Evolutionary conservation across 768 basidiomycete species (phyloP).

Genomic region (Lepiota brunneoincarnata): DNA sequence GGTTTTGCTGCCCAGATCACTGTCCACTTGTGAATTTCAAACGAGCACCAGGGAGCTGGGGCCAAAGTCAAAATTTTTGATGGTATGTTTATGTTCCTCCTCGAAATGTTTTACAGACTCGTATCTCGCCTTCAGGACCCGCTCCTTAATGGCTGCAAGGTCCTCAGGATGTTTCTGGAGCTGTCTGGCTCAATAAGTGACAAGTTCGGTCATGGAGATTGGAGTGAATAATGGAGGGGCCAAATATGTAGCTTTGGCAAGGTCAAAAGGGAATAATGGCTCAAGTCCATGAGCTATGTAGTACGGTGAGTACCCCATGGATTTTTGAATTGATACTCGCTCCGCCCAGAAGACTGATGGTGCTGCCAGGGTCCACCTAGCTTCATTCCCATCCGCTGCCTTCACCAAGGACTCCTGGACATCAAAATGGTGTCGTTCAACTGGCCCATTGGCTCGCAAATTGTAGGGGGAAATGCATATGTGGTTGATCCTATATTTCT

Average conservation of each 20-base stretch:
- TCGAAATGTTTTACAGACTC: too few relatives aligned
- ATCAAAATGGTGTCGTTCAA: slow-evolving; percentile 28
- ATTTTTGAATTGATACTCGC: slow-evolving; percentile 24
- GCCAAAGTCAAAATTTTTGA: too few relatives aligned
- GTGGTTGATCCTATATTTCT: slow-evolving; percentile 28
- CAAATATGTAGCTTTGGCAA: slow-evolving; percentile 19
- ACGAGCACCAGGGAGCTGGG: too few relatives aligned
- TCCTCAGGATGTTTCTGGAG: too few relatives aligned
- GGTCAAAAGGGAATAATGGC: slow-evolving; percentile 30
- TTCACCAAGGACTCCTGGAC: slow-evolving; percentile 29
- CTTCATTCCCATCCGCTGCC: slow-evolving; percentile 24
- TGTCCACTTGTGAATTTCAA: too few relatives aligned
- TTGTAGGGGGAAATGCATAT: slow-evolving; percentile 41
- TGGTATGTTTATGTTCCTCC: too few relatives aligned
- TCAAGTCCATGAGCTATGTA: slow-evolving; percentile 30
- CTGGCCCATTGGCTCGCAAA: slow-evolving; percentile 32
- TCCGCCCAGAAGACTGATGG: slow-evolving; percentile 31
- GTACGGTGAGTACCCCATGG: slow-evolving; percentile 32
- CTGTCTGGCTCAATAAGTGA: too few relatives aligned
- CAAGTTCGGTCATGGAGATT: too few relatives aligned
- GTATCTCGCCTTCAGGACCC: too few relatives aligned
- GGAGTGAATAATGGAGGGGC: too few relatives aligned
- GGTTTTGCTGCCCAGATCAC: too few relatives aligned
- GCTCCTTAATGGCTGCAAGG: too few relatives aligned
- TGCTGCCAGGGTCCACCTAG: slow-evolving; percentile 26